Evolutionary conservation across 2,329 filamentous ascomycete genomes (phyloP).

Genomic region (Fonsecaea erecta): DNA sequence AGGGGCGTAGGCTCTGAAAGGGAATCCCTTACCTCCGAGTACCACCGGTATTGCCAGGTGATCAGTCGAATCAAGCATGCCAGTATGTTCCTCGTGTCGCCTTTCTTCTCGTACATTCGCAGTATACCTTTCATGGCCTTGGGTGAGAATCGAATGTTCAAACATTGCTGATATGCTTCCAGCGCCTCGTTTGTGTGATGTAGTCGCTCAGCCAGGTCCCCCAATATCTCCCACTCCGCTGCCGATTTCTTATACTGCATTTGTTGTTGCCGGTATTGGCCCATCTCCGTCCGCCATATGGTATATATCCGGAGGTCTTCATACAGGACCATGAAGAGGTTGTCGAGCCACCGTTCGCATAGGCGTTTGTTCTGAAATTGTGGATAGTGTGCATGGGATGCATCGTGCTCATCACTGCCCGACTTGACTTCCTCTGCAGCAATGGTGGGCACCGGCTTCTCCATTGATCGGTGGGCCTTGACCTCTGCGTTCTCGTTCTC

Average conservation of each 20-base stretch:
- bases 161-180: slow-evolving; percentile 88
- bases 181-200: slow-evolving; percentile 90
- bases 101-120: slow-evolving; percentile 74
- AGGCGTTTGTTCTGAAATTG: slow-evolving; percentile 96
- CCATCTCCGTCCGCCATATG: slow-evolving; percentile 98
- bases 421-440: slow-evolving; percentile 77
- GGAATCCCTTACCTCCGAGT: slow-evolving; percentile 73
- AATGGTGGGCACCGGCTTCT: slow-evolving; percentile 79
- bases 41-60: slow-evolving; percentile 99
- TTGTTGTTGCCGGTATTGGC: slow-evolving; percentile 89
- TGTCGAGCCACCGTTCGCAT: slow-evolving; percentile 97
- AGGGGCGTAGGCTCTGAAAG: background rate
- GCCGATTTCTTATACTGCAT: slow-evolving; percentile 96
- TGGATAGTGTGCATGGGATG: slow-evolving; percentile 74
- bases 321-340: slow-evolving; percentile 98
- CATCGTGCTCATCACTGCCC: slow-evolving; percentile 69
- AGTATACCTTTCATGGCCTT: slow-evolving; percentile 88
- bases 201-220: slow-evolving; percentile 86
- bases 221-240: slow-evolving; percentile 97
- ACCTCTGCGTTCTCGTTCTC: slow-evolving; percentile 38
- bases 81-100: slow-evolving; percentile 79
- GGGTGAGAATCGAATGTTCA: slow-evolving; percentile 86
- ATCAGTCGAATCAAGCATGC: slow-evolving; percentile 87
- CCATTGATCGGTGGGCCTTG: slow-evolving; percentile 56
- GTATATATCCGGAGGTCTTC: slow-evolving; percentile 98